These are phyloP conservation scores for Nakazawaea siamensis DNA, from an alignment of 805 yeast species.

Conservation along the genomic window DNA sequence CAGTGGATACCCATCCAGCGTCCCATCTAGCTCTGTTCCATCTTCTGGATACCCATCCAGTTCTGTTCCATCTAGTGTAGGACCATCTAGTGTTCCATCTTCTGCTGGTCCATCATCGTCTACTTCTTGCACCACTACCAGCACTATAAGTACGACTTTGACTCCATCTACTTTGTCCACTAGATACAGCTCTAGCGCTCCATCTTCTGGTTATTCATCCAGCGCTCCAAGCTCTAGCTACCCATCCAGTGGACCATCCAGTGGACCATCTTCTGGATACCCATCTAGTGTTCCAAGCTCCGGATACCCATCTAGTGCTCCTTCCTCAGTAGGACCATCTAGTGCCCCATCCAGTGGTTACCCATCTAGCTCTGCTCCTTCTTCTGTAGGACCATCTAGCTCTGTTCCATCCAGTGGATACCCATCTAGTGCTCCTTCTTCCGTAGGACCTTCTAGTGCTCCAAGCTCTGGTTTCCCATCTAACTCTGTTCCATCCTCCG, in stretches of 20 bases:
- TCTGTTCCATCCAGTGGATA: constrained; percentile 1
- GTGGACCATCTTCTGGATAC: constrained; percentile 8
- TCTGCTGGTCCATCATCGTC: neutral
- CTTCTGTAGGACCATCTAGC: neutral
- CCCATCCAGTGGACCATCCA: constrained; percentile 3
- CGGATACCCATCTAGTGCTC: neutral
- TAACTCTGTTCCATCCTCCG: neutral
- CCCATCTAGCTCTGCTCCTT: neutral
- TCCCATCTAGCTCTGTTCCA: neutral
- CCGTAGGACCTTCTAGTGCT: constrained; percentile 5
- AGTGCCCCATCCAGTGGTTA: neutral
- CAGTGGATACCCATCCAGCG: neutral
- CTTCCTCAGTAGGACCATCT: constrained; percentile 9
- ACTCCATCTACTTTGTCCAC: neutral
- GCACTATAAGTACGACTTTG: neutral
- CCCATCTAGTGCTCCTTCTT: constrained; percentile 3
- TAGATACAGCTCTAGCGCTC: neutral
- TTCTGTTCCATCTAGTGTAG: neutral
- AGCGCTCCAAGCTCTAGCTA: constrained; percentile 10
- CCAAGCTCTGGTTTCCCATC: neutral
- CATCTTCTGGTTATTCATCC: constrained; percentile 2
- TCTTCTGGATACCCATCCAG: constrained; percentile 1
- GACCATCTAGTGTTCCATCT: neutral
- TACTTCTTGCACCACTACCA: neutral
- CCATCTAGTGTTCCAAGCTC: constrained; percentile 5